These are phyloP conservation scores for Neolentinus lepideus DNA, from an alignment of 1,284 basidiomycete species.

Conservation along the genomic window DNA sequence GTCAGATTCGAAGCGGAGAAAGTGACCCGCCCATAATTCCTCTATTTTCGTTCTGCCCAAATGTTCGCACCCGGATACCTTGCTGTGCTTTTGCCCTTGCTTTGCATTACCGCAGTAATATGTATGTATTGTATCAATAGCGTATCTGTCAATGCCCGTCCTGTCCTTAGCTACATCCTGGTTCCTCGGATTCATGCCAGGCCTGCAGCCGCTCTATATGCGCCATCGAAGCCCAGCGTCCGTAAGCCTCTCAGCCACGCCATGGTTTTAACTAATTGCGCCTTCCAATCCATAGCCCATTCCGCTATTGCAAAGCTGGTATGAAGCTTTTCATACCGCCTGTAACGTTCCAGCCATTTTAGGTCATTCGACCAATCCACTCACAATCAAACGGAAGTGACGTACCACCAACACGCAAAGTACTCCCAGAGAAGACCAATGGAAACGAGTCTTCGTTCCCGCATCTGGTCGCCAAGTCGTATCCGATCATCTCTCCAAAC, in stretches of 20 bases:
- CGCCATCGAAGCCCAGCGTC: constrained; percentile 51
- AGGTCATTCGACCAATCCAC: constrained; percentile 9
- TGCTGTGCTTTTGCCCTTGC: constrained; percentile 3
- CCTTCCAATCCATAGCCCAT: constrained; percentile 61
- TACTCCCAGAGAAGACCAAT: constrained; percentile 44
- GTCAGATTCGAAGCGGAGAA: constrained; percentile 18
- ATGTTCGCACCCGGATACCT: constrained; percentile 3
- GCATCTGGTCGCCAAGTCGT: constrained; percentile 39
- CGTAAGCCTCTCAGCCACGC: constrained; percentile 65
- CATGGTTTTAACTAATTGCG: constrained; percentile 45
- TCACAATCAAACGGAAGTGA: constrained; percentile 8
- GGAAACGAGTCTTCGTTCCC: constrained; percentile 44
- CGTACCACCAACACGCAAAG: constrained; percentile 62
- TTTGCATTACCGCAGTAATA: constrained; percentile 4
- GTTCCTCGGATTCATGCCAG: constrained; percentile 26
- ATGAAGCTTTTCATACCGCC: constrained; percentile 53
- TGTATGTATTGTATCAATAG: not conserved
- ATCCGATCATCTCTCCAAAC: constrained; percentile 80
- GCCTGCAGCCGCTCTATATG: constrained; percentile 64
- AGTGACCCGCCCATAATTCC: not conserved
- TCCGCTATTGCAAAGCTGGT: constrained; percentile 47
- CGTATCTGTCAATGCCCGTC: not conserved
- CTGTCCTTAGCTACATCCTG: not conserved
- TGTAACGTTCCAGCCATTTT: constrained; percentile 20
- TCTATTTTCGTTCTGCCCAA: too few species aligned